Base-by-base conservation (phyloP, 2,329 filamentous ascomycete species). In the Ambrosiella beaveri region DNA sequence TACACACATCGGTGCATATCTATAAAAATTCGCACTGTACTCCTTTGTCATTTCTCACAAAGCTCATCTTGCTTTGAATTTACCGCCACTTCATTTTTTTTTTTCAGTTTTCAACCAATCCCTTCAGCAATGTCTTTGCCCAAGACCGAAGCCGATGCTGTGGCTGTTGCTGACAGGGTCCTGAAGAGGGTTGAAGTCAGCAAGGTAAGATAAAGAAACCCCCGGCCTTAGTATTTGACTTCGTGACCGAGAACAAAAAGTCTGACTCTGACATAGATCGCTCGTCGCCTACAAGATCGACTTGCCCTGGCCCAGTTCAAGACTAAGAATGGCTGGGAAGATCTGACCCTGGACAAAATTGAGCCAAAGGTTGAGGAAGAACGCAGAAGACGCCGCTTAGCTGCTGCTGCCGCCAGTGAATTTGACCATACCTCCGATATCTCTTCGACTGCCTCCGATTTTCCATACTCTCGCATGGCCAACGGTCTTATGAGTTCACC, bases 301-400 rank as follows among this genome's bases (percentile, higher is more conserved):
- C 82, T 98, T 61, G 91, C 93, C 60, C 81, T 97, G 63, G 93
- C 93, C 68, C 93, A 94, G 71, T 93, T 96, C 79, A 97, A 97
- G 74, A 89, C 93, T 64, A 89, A 94, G 72, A 86, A 95, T 73
- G 90, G 90, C 68, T 94, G 89, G 84, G 86, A 96, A 71, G 87
- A 93, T 70, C 79, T 95, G 68, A 87, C 85, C 62, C 80, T 94
- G 66, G 87, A 89, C 68, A 83, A 77, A 62, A 88, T 95, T 71
- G 88, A 95, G 71, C 88, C 88, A 56, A 86, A 84, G 68, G 74
- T 91, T 62, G 85, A 91, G 67, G 80, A 89, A 67, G 81, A 91
- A 71, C 76, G 90, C 68, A 81, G 85, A 71, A 79, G 83, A 64
- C 86, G 84, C 71, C 79, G 85, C 65, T 75, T 83, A 57, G 19